Conservation (phyloP, 2,329 filamentous ascomycete species). For the Ciborinia camelliae region DNA sequence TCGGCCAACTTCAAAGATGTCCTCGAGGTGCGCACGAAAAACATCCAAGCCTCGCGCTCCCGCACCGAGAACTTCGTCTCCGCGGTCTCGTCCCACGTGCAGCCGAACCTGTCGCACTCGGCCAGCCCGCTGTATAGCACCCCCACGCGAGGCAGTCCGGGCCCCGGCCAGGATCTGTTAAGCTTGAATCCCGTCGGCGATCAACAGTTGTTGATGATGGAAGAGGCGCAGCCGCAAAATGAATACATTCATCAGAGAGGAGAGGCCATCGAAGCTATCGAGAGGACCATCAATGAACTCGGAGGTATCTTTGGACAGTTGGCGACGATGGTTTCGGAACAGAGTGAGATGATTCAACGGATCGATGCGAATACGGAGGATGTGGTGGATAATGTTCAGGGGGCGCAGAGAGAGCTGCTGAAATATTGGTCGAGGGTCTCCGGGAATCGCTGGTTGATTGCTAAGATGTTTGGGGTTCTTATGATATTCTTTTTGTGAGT, state of each 20-base stretch:
- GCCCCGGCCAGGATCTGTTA: slow-evolving; percentile 67
- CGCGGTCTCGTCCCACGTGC: slow-evolving; percentile 74
- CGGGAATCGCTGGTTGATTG: slow-evolving; percentile 92
- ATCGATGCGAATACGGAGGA: slow-evolving; percentile 98
- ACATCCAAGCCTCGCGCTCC: slow-evolving; percentile 89
- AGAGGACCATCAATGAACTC: slow-evolving; percentile 89
- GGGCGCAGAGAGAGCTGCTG: slow-evolving; percentile 88
- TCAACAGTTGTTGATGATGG: slow-evolving; percentile 87
- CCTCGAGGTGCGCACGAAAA: slow-evolving; percentile 92
- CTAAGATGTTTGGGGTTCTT: slow-evolving; percentile 81
- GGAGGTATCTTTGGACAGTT: slow-evolving; percentile 92
- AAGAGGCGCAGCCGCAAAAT: slow-evolving; percentile 82
- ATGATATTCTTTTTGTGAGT: slow-evolving; percentile 85
- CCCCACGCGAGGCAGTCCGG: slow-evolving; percentile 63
- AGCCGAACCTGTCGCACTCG: slow-evolving; percentile 65
- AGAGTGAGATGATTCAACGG: slow-evolving; percentile 95
- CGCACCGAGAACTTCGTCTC: slow-evolving; percentile 97
- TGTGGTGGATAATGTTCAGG: slow-evolving; percentile 97
- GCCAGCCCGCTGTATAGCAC: slow-evolving; percentile 86
- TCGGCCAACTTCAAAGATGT: slow-evolving; percentile 97
- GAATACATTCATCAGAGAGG: slow-evolving; percentile 90
- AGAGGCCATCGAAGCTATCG: slow-evolving; percentile 94
- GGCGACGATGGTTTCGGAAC: slow-evolving; percentile 94
- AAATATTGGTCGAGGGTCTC: slow-evolving; percentile 96
- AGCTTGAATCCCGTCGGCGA: slow-evolving; percentile 83